phyloP scores from a whole-genome alignment of 2,329 filamentous ascomycete genomes.

The Claviceps paspali region DNA sequence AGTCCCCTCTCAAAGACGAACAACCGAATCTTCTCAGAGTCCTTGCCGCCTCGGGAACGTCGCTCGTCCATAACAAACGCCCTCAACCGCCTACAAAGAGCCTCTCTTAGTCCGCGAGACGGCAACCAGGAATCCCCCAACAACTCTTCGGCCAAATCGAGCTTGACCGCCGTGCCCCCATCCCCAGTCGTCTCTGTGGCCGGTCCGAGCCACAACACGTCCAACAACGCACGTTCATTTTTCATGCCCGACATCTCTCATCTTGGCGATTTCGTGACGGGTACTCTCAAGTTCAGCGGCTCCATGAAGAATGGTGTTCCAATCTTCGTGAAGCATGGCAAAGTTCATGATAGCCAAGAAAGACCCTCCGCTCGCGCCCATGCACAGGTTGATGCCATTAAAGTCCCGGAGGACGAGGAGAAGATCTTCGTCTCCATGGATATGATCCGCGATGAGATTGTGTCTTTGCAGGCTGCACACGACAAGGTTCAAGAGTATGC shows the following conservation, averaged over 20 bases:
- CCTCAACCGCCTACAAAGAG: conserved; percentile 20
- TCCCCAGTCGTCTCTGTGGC: conserved; percentile 19
- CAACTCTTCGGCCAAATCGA: conserved; percentile 25
- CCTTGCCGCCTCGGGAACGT: conserved; percentile 11
- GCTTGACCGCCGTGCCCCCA: conserved; percentile 25
- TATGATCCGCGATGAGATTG: conserved; percentile 44
- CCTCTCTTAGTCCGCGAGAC: conserved; percentile 16
- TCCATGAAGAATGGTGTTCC: conserved; percentile 37
- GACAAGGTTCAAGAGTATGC: conserved; percentile 40
- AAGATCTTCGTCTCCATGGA: conserved; percentile 45
- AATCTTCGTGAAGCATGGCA: conserved; percentile 39
- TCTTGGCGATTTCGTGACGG: conserved; percentile 41
- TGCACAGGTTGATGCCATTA: conserved; percentile 33
- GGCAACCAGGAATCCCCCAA: conserved; percentile 16
- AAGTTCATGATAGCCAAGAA: conserved; percentile 28
- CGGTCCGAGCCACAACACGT: conserved; percentile 21
- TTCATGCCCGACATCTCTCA: conserved; percentile 38
- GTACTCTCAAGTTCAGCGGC: conserved; percentile 35
- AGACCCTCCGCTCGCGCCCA: conserved; percentile 22
- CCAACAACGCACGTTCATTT: conserved; percentile 35
- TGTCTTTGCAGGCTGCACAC: conserved; percentile 39
- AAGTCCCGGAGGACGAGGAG: conserved; percentile 37
- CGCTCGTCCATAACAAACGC: conserved; percentile 19
- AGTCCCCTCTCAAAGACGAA: conserved; percentile 25
- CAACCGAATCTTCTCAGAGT: conserved; percentile 16